phyloP scores from a whole-genome alignment of 176 grass and related monocot genomes.

The Triticum timopheevii region DNA sequence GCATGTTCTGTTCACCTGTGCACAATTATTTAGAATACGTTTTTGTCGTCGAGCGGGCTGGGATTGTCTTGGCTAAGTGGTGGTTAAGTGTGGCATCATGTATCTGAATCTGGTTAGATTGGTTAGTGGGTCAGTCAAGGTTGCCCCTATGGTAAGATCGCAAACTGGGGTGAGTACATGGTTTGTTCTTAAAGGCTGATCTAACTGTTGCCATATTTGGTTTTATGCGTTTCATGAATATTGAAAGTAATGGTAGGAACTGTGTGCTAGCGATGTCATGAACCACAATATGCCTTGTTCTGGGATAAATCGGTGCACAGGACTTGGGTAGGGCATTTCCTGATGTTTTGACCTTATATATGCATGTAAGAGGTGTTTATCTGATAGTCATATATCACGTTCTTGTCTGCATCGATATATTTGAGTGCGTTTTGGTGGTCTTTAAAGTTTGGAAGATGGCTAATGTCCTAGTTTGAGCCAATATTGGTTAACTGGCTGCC shows the following conservation, averaged over 20 bases:
- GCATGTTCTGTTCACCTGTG: not conserved
- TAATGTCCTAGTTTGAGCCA: conserved; percentile 4
- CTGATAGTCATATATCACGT: not conserved
- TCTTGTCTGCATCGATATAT: not conserved
- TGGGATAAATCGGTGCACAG: not conserved
- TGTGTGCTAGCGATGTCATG: not conserved
- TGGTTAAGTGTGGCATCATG: not conserved
- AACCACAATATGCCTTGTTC: conserved; percentile 3
- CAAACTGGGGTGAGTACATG: not conserved
- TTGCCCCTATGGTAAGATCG: not conserved
- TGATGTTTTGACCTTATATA: not conserved
- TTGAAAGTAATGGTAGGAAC: not conserved
- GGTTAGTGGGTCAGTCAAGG: not conserved
- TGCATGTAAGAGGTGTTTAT: not conserved
- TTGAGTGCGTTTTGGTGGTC: not conserved
- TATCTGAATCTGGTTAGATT: conserved; percentile 11
- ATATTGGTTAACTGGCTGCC: not conserved
- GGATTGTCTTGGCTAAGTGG: not conserved
- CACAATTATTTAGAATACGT: not conserved
- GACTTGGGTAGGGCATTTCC: conserved; percentile 15
- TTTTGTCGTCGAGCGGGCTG: not conserved
- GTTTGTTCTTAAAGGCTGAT: not conserved
- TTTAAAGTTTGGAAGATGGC: not conserved
- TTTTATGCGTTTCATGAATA: not conserved
- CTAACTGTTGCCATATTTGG: not conserved